Percentiles rank a stretch among this genome's conserved stretches.
phyloP scores from a whole-genome alignment of 73 alveolate species.

The Symbiodinium pilosum region DNA sequence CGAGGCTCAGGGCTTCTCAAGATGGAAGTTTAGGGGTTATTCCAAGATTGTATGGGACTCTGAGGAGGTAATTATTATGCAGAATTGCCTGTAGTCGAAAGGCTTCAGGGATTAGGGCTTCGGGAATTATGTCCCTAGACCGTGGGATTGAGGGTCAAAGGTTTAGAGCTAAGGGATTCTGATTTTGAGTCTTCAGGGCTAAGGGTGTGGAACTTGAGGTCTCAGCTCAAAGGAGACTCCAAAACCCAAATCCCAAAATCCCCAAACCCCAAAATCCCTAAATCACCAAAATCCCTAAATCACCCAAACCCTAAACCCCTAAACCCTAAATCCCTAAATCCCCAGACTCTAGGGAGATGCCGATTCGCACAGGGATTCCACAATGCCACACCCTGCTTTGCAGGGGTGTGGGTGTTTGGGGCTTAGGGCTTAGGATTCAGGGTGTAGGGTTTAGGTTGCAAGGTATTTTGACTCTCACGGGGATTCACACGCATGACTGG shows the following conservation, averaged over 20 bases:
- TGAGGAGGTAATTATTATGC: too few species aligned
- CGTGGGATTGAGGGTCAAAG: not conserved
- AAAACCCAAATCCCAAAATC: not conserved
- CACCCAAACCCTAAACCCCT: too few species aligned
- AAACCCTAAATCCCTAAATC: not conserved
- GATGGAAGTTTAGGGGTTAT: not conserved
- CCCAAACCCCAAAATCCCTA: too few species aligned
- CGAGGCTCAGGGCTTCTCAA: not conserved
- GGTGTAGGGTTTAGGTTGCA: not conserved
- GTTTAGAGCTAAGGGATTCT: not conserved
- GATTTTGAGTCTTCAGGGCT: not conserved
- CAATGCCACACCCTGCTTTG: not conserved
- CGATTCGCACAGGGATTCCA: not conserved
- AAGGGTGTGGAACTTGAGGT: not conserved
- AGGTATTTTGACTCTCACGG: not conserved
- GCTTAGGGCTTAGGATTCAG: not conserved
- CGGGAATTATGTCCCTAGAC: not conserved
- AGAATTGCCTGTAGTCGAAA: too few species aligned
- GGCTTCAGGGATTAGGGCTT: too few species aligned
- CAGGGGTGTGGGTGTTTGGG: not conserved
- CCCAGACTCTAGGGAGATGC: too few species aligned
- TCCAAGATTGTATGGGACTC: too few species aligned
- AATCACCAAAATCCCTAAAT: too few species aligned
- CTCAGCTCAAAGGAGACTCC: not conserved
- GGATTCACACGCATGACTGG: too few species aligned